These are phyloP conservation scores for Alternaria conjuncta DNA, from an alignment of 2,329 filamentous ascomycete genomes.

Conservation along the genomic window DNA sequence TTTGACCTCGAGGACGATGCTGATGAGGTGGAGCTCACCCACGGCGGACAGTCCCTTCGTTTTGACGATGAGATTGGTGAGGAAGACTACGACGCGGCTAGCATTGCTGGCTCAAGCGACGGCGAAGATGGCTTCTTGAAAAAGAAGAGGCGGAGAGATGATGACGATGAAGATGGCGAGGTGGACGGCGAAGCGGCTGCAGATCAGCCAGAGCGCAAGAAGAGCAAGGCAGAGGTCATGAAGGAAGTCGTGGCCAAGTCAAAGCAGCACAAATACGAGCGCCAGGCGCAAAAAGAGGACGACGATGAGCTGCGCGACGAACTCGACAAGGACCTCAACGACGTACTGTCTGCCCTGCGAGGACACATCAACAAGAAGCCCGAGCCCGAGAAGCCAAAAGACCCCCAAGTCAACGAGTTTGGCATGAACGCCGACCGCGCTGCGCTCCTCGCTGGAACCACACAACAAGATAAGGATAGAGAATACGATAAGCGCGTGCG, in stretches of 20 bases:
- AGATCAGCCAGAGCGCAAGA: slow-evolving; percentile 79
- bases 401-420: slow-evolving; percentile 48
- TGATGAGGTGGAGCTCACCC: slow-evolving; percentile 75
- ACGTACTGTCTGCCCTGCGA: slow-evolving; percentile 75
- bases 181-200: slow-evolving; percentile 40
- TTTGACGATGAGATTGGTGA: slow-evolving; percentile 60
- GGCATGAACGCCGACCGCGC: slow-evolving; percentile 67
- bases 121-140: slow-evolving; percentile 48
- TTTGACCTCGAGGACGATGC: slow-evolving; percentile 91
- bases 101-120: slow-evolving; percentile 62
- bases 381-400: slow-evolving; percentile 49
- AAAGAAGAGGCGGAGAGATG: slow-evolving; percentile 54
- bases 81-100: slow-evolving; percentile 83
- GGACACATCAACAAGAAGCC: slow-evolving; percentile 60
- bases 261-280: slow-evolving; percentile 92
- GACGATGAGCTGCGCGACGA: slow-evolving; percentile 86
- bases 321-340: slow-evolving; percentile 81
- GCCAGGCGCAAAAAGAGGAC: slow-evolving; percentile 89
- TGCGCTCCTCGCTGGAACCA: slow-evolving; percentile 64
- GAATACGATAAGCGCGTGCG: slow-evolving; percentile 87
- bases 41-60: slow-evolving; percentile 77
- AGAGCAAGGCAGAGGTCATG: slow-evolving; percentile 96
- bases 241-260: slow-evolving; percentile 97
- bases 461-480: slow-evolving; percentile 75
- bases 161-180: slow-evolving; percentile 58